Conservation (phyloP, 768 basidiomycete genomes). For the Leccinum boreale region DNA sequence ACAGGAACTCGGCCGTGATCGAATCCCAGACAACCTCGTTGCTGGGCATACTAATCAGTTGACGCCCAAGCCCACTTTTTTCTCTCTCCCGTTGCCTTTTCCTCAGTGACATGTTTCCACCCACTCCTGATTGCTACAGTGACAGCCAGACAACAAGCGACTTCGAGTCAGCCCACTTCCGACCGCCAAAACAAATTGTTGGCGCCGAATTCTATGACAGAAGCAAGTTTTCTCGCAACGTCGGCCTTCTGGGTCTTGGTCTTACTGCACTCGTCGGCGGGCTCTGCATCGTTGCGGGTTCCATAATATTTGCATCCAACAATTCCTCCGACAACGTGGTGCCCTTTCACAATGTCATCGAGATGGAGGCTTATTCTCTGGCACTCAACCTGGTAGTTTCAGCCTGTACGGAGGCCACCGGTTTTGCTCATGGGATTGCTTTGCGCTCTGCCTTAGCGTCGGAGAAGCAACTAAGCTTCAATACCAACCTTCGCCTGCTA, state of each 20-base stretch:
- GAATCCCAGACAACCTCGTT: too few relatives aligned
- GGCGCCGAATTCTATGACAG: too few relatives aligned
- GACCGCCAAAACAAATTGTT: too few relatives aligned
- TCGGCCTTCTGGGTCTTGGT: too few relatives aligned
- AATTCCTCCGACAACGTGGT: conserved; percentile 23
- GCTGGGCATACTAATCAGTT: too few relatives aligned
- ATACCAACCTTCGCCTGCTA: conserved; percentile 29
- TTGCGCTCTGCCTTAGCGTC: conserved; percentile 27
- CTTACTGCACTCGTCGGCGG: too few relatives aligned
- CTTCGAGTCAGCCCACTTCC: too few relatives aligned
- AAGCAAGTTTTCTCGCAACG: too few relatives aligned
- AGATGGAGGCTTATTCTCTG: conserved; percentile 20
- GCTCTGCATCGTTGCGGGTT: conserved; percentile 11
- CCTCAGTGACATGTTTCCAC: neutral
- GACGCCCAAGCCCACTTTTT: neutral
- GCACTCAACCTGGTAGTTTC: conserved; percentile 26
- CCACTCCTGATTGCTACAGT: too few relatives aligned
- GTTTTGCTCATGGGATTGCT: conserved; percentile 25
- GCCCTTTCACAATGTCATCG: conserved; percentile 7
- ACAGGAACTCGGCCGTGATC: too few relatives aligned
- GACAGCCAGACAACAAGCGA: too few relatives aligned
- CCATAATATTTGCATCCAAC: conserved; percentile 21
- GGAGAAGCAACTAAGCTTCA: conserved; percentile 22
- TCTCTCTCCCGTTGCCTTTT: neutral
- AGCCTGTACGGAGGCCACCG: conserved; percentile 28